Conservation (phyloP, 768 basidiomycete genomes). For the Tricholoma sp. region DNA sequence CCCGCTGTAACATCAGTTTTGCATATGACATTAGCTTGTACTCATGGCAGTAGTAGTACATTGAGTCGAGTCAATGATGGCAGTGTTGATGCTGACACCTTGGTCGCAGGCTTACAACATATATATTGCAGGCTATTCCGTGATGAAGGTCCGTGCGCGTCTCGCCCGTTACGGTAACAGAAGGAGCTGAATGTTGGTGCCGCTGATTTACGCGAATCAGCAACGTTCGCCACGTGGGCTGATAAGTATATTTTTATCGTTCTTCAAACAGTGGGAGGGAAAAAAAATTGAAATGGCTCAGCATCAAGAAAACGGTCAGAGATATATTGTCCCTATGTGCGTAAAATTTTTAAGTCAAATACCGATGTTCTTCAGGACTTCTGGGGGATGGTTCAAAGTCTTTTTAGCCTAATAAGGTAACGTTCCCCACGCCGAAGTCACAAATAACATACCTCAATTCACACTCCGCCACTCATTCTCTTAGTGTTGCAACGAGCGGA, state of each 20-base stretch:
- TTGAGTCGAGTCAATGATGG: too few relatives aligned
- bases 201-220: not conserved
- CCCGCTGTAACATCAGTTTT: not conserved
- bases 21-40: not conserved
- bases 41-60: too few relatives aligned
- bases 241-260: not conserved
- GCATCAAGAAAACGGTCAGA: not conserved
- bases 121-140: not conserved
- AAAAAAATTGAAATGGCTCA: not conserved
- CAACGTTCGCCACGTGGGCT: not conserved
- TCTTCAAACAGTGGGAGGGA: not conserved
- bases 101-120: not conserved
- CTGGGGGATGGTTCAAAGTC: slow-evolving; percentile 11
- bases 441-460: slow-evolving; percentile 40
- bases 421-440: slow-evolving; percentile 43
- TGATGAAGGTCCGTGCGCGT: not conserved
- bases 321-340: not conserved
- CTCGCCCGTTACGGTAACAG: not conserved
- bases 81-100: not conserved
- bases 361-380: slow-evolving; percentile 13
- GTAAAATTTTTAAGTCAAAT: not conserved
- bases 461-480: slow-evolving; percentile 44
- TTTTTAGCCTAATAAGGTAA: slow-evolving; percentile 26
- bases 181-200: not conserved
- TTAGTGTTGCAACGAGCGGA: slow-evolving; percentile 36